Percentiles rank a stretch among this genome's conserved stretches.
phyloP scores from a whole-genome alignment of 139 green algal species.

The Yamagishiella unicocca region DNA sequence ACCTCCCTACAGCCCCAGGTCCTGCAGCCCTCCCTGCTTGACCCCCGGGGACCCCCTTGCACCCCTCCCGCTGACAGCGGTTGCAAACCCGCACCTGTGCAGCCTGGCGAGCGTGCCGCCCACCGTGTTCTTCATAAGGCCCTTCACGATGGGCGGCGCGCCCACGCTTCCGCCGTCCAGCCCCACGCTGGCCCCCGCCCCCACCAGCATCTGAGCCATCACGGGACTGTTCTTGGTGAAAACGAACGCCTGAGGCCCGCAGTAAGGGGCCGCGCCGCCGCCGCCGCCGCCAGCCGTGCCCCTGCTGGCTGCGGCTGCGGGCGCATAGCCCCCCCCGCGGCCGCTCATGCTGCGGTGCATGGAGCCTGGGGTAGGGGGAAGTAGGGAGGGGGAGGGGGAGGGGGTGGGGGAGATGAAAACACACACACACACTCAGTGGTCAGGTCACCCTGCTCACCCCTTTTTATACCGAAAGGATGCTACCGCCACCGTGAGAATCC shows the following conservation, averaged over 20 bases:
- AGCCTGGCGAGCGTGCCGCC: constrained; percentile 23
- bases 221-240: constrained; percentile 36
- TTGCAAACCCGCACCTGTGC: constrained; percentile 17
- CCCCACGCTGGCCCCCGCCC: neutral
- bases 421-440: too few species aligned
- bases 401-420: too few species aligned
- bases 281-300: neutral
- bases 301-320: too few species aligned
- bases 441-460: too few species aligned
- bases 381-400: neutral
- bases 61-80: too few species aligned
- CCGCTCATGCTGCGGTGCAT: neutral
- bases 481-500: too few species aligned
- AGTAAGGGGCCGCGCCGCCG: neutral
- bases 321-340: too few species aligned
- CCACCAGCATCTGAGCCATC: constrained; percentile 30
- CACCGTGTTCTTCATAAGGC: constrained; percentile 36
- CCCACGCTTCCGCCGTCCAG: neutral
- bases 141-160: constrained; percentile 26
- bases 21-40: too few species aligned
- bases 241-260: constrained; percentile 27
- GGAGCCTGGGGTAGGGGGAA: neutral
- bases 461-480: too few species aligned
- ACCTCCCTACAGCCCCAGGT: too few species aligned
- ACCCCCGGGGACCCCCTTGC: too few species aligned